Evolutionary conservation across 1,139 yeast species (phyloP), one percentile per base, ranked within the genome.

Genomic region (Saccharomycopsis hybrid): DNA sequence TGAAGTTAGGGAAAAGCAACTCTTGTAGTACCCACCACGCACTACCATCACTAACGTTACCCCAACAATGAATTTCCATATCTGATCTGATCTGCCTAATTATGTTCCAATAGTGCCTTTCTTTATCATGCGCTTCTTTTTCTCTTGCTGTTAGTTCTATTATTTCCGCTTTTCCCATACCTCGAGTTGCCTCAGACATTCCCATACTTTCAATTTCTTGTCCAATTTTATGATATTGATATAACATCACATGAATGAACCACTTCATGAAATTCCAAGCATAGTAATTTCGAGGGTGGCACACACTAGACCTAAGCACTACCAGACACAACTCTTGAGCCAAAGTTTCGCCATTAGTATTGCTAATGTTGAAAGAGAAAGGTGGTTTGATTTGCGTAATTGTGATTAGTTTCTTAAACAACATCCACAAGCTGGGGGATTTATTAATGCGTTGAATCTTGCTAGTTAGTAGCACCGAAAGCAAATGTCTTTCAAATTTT

Each of bases 211-310:
- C n/a, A n/a, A n/a, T n/a, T n/a, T n/a, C n/a, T n/a, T n/a, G n/a
- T n/a, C n/a, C n/a, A n/a, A n/a, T n/a, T n/a, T n/a, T n/a, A n/a
- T n/a, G n/a, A n/a, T n/a, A n/a, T n/a, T 33, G 11, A 33, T 13
- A 33, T 13, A 33, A 33, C n/a, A n/a, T 11, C 5, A 50, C 2
- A n/a, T 50, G 46, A 8, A 51, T 25, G 7, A 37, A 11, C 52
- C 50, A 48, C 2, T 40, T 9, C 18, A 52, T 37, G 29, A 52
- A 52, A 40, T 42, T 46, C 54, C 54, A 52, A 7, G 54, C 49
- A 36, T 52, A 52, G 32, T 52, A 52, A 36, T 52, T 52, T 41
- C 49, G 27, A 4, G 52, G 52, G 46, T 52, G 54, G 3, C 18
- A 37, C 4, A 35, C 39, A n/a, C 41, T 28, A 2, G 54, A 52